phyloP scores from a whole-genome alignment of 192 early-diverging fungal genomes.

The Glomus cerebriforme region DNA sequence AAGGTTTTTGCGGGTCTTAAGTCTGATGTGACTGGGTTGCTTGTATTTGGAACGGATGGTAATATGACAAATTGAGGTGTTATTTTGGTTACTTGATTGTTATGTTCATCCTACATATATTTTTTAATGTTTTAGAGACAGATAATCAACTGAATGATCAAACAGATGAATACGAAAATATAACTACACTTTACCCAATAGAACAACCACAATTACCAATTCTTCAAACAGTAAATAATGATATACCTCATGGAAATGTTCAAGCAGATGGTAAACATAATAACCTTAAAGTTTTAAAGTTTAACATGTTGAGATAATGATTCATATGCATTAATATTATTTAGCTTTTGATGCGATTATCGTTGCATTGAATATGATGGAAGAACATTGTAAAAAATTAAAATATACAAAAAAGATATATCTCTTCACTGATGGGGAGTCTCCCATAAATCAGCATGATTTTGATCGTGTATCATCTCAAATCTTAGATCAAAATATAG shows the following conservation, averaged over 20 bases:
- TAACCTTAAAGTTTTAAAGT: not conserved
- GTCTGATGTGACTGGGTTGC: slow-evolving; percentile 59
- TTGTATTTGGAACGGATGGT: slow-evolving; percentile 64
- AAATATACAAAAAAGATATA: slow-evolving; percentile 71
- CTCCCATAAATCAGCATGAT: slow-evolving; percentile 51
- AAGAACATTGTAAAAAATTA: slow-evolving; percentile 53
- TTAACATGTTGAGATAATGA: not conserved
- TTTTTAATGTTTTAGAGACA: slow-evolving; percentile 45
- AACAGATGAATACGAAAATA: slow-evolving; percentile 43
- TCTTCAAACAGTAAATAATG: slow-evolving; percentile 49
- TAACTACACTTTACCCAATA: slow-evolving; percentile 38
- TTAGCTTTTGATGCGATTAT: slow-evolving; percentile 69
- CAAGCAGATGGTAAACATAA: slow-evolving; percentile 63
- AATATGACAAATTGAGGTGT: not conserved
- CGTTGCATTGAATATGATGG: slow-evolving; percentile 57
- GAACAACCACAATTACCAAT: slow-evolving; percentile 50
- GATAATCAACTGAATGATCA: slow-evolving; percentile 53
- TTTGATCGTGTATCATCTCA: slow-evolving; percentile 38
- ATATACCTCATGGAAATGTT: slow-evolving; percentile 42
- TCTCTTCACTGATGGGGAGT: slow-evolving; percentile 63
- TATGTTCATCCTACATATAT: not conserved
- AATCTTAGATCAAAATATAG: slow-evolving; percentile 36
- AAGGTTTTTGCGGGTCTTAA: slow-evolving; percentile 69
- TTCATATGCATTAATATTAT: slow-evolving; percentile 10
- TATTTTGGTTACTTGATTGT: not conserved